These are phyloP conservation scores for Apophysomyces ossiformis DNA, from an alignment of 371 early-diverging fungal species.

Conservation along the genomic window DNA sequence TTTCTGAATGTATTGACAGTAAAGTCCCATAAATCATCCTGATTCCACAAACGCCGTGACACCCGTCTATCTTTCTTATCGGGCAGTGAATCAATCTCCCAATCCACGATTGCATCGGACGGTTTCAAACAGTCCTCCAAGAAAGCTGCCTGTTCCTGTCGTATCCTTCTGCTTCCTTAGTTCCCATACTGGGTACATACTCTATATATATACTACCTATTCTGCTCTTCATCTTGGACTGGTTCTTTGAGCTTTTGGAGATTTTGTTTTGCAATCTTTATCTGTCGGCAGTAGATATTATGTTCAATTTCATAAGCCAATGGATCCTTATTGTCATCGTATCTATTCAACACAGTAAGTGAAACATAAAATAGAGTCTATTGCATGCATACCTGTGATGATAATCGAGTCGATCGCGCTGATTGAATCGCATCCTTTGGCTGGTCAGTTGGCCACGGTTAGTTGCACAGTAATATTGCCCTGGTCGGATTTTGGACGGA, in stretches of 20 bases:
- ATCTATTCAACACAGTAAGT: conserved; percentile 9
- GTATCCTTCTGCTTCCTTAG: conserved; percentile 11
- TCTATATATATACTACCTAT: neutral
- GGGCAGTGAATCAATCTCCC: conserved; percentile 36
- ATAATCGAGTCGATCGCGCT: conserved; percentile 22
- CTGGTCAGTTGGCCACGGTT: conserved; percentile 36
- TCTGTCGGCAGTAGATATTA: conserved; percentile 30
- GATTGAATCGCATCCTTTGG: conserved; percentile 33
- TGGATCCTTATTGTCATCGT: conserved; percentile 22
- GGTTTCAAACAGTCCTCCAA: conserved; percentile 24
- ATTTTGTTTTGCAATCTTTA: conserved; percentile 25
- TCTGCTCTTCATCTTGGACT: conserved; percentile 14
- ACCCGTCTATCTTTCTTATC: conserved; percentile 18
- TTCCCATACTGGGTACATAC: neutral
- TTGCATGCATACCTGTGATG: conserved; percentile 19
- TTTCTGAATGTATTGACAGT: conserved; percentile 26
- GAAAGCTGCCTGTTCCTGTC: conserved; percentile 21
- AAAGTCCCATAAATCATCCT: conserved; percentile 31
- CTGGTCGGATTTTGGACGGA: conserved; percentile 27
- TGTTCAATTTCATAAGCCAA: conserved; percentile 35
- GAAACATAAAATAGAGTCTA: neutral
- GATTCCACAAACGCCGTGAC: conserved; percentile 19
- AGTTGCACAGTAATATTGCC: conserved; percentile 36
- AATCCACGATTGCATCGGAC: conserved; percentile 19
- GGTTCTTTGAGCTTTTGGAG: conserved; percentile 21